Evolutionary conservation across 257 asterid genomes (phyloP).

Genomic region (Sherardia arvensis): DNA sequence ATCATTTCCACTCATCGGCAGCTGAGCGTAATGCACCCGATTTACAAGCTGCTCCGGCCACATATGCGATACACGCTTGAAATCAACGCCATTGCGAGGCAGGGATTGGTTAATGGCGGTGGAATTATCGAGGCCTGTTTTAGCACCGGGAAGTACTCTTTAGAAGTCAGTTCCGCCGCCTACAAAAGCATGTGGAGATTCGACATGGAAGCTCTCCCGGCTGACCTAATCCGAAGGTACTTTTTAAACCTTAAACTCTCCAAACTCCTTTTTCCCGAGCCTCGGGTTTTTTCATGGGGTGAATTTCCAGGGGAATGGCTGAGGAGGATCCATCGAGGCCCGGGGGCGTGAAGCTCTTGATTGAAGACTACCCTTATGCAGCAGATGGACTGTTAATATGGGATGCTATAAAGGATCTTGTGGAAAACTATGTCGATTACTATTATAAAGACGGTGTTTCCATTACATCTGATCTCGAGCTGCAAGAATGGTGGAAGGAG

Average conservation of each 20-base stretch:
- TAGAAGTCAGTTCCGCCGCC: constrained; percentile 88
- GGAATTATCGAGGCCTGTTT: constrained; percentile 78
- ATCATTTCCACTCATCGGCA: constrained; percentile 82
- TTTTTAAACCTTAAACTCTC: not conserved
- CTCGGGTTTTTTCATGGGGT: not conserved
- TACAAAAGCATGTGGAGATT: constrained; percentile 76
- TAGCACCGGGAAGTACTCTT: constrained; percentile 74
- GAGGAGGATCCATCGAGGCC: constrained; percentile 75
- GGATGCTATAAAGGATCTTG: constrained; percentile 69
- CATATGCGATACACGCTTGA: constrained; percentile 88
- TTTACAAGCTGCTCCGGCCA: constrained; percentile 70
- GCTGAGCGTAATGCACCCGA: constrained; percentile 80
- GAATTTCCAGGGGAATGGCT: constrained; percentile 64
- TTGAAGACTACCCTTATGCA: constrained; percentile 89
- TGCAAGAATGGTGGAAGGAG: constrained; percentile 92
- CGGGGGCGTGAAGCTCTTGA: constrained; percentile 62
- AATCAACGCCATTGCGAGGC: constrained; percentile 90
- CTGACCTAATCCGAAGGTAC: constrained; percentile 68
- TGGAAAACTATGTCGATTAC: constrained; percentile 65
- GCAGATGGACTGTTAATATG: constrained; percentile 89
- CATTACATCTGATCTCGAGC: constrained; percentile 57
- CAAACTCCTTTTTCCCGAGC: no score
- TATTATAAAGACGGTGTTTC: constrained; percentile 54
- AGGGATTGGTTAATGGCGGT: constrained; percentile 72
- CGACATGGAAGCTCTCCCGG: constrained; percentile 79